Percentiles rank a stretch among this genome's conserved stretches.
Evolutionary conservation across 1,139 yeast genomes (phyloP).

Genomic region (Geotrichum citri-aurantii): DNA sequence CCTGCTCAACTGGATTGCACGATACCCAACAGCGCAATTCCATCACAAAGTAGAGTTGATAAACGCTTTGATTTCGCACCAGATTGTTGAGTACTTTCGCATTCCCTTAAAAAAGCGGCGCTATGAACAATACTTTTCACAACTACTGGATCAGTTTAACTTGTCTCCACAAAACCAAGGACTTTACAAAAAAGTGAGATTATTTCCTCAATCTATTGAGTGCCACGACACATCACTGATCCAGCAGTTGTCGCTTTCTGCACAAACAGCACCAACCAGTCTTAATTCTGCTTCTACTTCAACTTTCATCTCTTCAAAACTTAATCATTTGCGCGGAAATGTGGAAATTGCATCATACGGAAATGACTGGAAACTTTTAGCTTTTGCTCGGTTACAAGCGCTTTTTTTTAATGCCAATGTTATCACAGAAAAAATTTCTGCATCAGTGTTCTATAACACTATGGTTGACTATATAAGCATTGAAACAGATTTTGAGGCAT

Average conservation of each 20-base stretch:
- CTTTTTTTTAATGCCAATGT: constrained; percentile 53
- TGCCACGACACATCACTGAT: neutral
- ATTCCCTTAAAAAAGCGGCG: constrained; percentile 1
- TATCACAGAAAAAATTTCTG: constrained; percentile 40
- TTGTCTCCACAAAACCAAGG: constrained; percentile 6
- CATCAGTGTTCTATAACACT: constrained; percentile 66
- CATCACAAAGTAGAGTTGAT: constrained; percentile 34
- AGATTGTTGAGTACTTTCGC: constrained; percentile 28
- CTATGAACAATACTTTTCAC: neutral
- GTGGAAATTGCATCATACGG: constrained; percentile 59
- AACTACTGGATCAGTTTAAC: neutral
- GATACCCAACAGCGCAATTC: constrained; percentile 30
- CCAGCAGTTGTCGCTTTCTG: neutral
- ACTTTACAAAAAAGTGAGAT: neutral
- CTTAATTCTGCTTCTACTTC: neutral
- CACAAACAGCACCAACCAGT: neutral
- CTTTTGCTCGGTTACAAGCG: constrained; percentile 57
- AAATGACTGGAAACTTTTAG: constrained; percentile 71
- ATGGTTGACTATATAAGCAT: constrained; percentile 76
- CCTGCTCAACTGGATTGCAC: constrained; percentile 55
- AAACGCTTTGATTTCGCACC: constrained; percentile 37
- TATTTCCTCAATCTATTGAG: neutral
- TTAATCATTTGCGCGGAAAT: constrained; percentile 28
- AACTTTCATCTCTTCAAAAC: neutral
- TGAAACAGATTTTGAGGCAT: constrained; percentile 71